Base-by-base conservation (phyloP, 75 land plant species). In the Pinus taeda region DNA sequence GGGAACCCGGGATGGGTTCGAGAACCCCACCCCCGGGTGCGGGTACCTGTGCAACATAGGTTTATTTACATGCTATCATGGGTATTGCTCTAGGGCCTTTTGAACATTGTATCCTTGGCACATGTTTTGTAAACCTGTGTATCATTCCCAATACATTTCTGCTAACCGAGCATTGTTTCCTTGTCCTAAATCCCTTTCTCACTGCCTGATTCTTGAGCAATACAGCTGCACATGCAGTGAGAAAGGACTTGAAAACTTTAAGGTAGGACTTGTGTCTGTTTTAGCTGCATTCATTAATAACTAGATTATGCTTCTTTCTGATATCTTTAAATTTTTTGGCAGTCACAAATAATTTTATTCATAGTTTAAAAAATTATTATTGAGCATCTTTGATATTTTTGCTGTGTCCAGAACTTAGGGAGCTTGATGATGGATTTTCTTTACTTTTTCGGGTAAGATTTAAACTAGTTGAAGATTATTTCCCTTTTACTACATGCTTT, bases 341-440 rank as follows among this genome's bases (percentile, higher is more conserved):
- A 24, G 7, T 26, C 18, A 33, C 18, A 60, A 39, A 39, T 53
- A 42, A 7, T 6, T 60, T 73, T 73, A 3, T 59, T 12, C 59
- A 37, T 69, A 20, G 26, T n/a, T 57, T 67, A 26, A 64, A 29
- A 33, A 29, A 60, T 15, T 33, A 65, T 75, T 61, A 55, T 55
- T 69, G 39, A 29, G 53, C 22, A 67, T 56, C 18, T 60, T 57
- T 57, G n/a, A 29, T 77, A 37, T 26, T 64, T 61, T 57, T 26
- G 59, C 36, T 15, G 79, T 63, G 33, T 84, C 89, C 89, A 96
- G 99, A 96, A 86, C 62, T 85, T 87, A 20, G 99, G 99, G 72
- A 82, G 90, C 85, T 82, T 96, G 59, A 65, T 96, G 66, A 94
- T 96, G 98, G 99, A 96, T 75, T 96, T 96, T 77, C 89, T 96